Evolutionary conservation across 139 green algal genomes (phyloP).

Genomic region (Tetradesmus lagerheimii): DNA sequence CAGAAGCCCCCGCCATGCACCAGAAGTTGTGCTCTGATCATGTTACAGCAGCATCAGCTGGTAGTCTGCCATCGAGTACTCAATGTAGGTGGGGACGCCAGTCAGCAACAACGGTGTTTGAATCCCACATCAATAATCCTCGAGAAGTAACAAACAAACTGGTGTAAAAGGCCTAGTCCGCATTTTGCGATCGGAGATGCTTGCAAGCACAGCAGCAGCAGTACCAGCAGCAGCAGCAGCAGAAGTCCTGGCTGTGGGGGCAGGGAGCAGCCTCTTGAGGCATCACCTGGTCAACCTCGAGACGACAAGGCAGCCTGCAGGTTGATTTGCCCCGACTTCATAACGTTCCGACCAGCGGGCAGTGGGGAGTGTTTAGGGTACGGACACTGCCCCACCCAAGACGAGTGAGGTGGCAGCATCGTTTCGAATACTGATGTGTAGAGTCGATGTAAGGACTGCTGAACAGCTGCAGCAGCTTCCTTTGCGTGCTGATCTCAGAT

Average conservation of each 20-base stretch:
- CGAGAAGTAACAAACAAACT: no score
- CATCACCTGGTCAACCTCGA: not conserved
- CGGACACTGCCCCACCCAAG: not conserved
- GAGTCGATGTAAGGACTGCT: not conserved
- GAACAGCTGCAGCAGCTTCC: not conserved
- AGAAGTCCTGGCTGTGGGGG: not conserved
- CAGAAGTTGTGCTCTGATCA: no score
- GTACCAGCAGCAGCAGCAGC: not conserved
- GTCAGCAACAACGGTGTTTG: no score
- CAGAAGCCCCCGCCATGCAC: no score
- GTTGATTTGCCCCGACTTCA: no score
- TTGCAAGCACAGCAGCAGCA: not conserved
- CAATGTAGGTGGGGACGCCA: no score
- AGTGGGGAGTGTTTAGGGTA: not conserved
- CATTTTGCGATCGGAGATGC: not conserved
- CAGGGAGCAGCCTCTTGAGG: not conserved
- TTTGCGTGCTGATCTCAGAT: not conserved
- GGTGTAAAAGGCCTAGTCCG: no score
- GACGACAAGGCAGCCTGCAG: no score
- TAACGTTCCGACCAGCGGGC: not conserved
- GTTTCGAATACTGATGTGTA: not conserved
- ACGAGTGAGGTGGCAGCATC: not conserved
- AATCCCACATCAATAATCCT: no score
- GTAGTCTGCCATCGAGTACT: no score
- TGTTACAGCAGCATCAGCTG: no score